Evolutionary conservation across 148 eudicot species (phyloP), one percentile per base, ranked within the genome.

Genomic region (Euryodendron excelsum): DNA sequence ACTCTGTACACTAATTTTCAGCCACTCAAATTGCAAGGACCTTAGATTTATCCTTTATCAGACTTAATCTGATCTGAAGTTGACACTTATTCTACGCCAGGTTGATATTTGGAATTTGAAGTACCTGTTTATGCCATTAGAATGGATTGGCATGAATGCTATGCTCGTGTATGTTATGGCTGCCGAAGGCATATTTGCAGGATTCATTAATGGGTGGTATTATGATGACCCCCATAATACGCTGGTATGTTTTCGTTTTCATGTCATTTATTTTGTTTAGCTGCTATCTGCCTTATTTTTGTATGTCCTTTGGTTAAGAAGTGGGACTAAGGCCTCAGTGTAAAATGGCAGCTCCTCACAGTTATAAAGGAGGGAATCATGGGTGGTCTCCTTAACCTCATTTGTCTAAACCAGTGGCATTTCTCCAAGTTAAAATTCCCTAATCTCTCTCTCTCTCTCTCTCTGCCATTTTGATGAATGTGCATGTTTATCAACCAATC

Each of bases 101-200:
- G 94, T 92, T 69, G 98, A 94, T 82, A 69, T 92, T 30, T 79
- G 83, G 78, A 84, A 77, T 27, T 78, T 86, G 53, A 86, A 86
- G 39, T 83, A 78, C 68, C 47, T 83, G 60, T 94, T 94, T 84
- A 78, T 92, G 36, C 92, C 94, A 5, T 82, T 92, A 62, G 92
- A 92, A 82, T 94, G 97, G 98, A 92, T 94, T 81, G 98, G 98
- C 70, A 94, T 92, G 98, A 94, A 94, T 75, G 98, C 98, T 18
- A 94, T 92, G 98, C 89, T 92, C 31, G 97, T 94, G 50, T 94
- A 84, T 82, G 98, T 91, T 68, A 85, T 94, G 95, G 98, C 98
- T 37, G 98, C 98, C 80, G 91, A 75, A 74, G 91, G 92, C 27
- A 92, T 94, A 70, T 89, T 92, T 12, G 91, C 93, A 28, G 98